Evolutionary conservation across 139 green algal species (phyloP).

Genomic region (Astrephomene gubernaculifera): DNA sequence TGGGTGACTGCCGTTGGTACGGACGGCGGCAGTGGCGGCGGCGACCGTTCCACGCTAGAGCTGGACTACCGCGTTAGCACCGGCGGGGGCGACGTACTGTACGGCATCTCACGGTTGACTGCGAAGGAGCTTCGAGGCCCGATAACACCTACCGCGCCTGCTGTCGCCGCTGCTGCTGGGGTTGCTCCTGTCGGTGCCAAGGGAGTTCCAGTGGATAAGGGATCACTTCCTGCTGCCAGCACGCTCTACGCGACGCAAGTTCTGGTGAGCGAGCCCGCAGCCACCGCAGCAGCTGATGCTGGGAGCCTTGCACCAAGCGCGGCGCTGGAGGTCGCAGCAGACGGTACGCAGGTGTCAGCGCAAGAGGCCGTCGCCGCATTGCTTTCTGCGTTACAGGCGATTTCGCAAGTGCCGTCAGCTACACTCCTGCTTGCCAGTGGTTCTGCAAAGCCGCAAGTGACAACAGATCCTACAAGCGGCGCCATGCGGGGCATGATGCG

Average conservation of each 20-base stretch:
- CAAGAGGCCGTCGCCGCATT: not conserved
- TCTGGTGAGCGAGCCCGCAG: not conserved
- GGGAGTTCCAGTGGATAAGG: not conserved
- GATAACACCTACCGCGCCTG: not conserved
- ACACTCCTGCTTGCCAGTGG: not conserved
- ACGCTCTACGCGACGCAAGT: conserved; percentile 28
- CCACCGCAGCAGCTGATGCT: not conserved
- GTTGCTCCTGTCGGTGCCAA: not conserved
- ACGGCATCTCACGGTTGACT: conserved; percentile 16
- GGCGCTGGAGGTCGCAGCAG: not conserved
- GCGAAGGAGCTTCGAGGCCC: conserved; percentile 12
- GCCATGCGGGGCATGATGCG: conserved; percentile 19
- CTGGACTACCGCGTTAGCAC: conserved; percentile 29
- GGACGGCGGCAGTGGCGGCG: not conserved
- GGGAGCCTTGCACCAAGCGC: too few species aligned
- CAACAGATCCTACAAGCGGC: not conserved
- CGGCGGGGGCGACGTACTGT: not conserved
- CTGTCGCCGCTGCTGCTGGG: not conserved
- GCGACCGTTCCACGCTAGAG: not conserved
- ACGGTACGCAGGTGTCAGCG: too few species aligned
- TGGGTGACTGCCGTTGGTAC: conserved; percentile 8
- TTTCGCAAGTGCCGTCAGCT: not conserved
- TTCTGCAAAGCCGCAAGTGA: too few species aligned
- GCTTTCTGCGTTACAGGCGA: not conserved
- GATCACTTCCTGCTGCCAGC: not conserved